Base-by-base conservation (phyloP, 2,329 filamentous ascomycete genomes). In the Trichophyton schoenleinii region DNA sequence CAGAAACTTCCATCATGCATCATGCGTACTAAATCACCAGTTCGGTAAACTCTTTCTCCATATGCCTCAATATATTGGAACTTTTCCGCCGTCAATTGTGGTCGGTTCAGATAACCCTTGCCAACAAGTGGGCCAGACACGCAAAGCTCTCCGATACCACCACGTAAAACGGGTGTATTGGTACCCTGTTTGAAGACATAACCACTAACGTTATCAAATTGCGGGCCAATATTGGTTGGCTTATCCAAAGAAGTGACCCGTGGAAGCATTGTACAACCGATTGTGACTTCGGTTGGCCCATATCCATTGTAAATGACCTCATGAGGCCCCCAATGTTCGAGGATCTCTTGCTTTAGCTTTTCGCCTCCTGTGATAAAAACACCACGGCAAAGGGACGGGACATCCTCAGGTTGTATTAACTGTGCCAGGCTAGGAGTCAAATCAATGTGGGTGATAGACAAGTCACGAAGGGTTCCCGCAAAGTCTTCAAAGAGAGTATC, bases 341-440 rank as follows among this genome's bases (percentile, higher is more conserved):
- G 78, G 57, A 96, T 95, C 64, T 96, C 91, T 68, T 94, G 89
- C 67, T 89, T 91, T 18, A 96, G 77, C 59, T 88, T 85, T 71
- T 96, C 91, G 1, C 91, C 91, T 6, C 92, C 91, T 0, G 91
- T 96, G 66, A 96, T 96, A 70, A 96, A 96, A 0, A 96, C 88
- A 2, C 92, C 91, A 55, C 81, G 81, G 65, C 87, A 89, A 0
- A 96, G 77, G 31, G 81, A 87, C 1, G 91, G 91, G 0, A 92
- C 88, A 49, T 95, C 87, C 36, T 88, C 80, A 0, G 91, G 92
- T 62, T 87, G 85, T 0, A 94, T 75, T 8, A 95, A 77, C 4
- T 88, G 82, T 1, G 91, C 91, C 15, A 96, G 77, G 70, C 89
- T 95, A 0, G 91, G 92, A 0, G 91, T 96, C 2, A 96, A 78